Evolutionary conservation across 2,329 filamentous ascomycete species (phyloP).

Genomic region (Chaetomiaceae sp.): DNA sequence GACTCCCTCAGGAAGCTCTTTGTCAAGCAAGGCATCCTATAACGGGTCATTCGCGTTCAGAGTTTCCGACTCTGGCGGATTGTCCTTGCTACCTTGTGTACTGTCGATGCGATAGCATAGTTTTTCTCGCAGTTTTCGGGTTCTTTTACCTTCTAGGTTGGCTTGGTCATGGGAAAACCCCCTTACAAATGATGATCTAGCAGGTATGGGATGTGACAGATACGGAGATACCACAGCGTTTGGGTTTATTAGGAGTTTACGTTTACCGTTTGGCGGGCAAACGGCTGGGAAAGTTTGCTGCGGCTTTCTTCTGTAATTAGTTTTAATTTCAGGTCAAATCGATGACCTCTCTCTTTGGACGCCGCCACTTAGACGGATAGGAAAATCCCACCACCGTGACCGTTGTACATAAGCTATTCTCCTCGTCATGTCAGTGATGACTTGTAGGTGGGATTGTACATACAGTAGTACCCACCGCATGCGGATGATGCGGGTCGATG

Average conservation of each 20-base stretch:
- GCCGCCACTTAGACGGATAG: neutral
- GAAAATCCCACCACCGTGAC: neutral
- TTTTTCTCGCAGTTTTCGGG: neutral
- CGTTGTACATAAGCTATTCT: neutral
- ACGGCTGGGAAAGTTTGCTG: neutral
- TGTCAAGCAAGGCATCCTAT: slow-evolving; percentile 48
- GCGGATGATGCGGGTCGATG: no score
- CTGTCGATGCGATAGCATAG: neutral
- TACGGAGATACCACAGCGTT: slow-evolving; percentile 10
- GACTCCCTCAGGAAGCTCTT: slow-evolving; percentile 51
- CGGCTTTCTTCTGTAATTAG: neutral
- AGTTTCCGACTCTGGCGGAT: no score
- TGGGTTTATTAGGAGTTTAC: slow-evolving; percentile 1
- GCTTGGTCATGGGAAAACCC: neutral
- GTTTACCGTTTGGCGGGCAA: neutral
- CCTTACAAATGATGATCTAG: neutral
- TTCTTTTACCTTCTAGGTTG: neutral
- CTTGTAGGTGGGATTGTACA: no score
- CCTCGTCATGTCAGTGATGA: neutral
- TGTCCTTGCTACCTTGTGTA: neutral
- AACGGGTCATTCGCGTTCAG: neutral
- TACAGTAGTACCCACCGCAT: no score
- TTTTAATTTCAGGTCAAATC: neutral
- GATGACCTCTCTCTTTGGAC: neutral
- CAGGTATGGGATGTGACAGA: neutral